A percentile compares a stretch with the other conserved stretches of the same genome.
phyloP scores from a whole-genome alignment of 1,284 basidiomycete genomes.

The Takashimella koratensis region DNA sequence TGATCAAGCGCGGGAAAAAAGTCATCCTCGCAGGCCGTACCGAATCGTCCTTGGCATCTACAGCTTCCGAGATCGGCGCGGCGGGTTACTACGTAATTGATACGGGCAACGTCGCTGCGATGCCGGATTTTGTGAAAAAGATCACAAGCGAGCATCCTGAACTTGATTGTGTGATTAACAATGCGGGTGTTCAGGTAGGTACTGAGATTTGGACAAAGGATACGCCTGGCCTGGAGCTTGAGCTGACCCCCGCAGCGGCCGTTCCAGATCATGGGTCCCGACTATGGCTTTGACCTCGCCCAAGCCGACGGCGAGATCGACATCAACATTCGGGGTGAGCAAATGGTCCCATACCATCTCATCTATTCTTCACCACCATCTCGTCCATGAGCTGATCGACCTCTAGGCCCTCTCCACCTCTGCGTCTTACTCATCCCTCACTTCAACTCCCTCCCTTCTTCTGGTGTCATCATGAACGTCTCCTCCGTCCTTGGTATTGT shows the following conservation, averaged over 20 bases:
- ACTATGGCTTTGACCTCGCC: constrained; percentile 26
- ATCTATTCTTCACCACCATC: constrained; percentile 6
- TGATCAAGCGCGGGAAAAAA: constrained; percentile 43
- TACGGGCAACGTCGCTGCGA: constrained; percentile 36
- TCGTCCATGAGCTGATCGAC: neutral
- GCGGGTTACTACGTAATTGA: constrained; percentile 46
- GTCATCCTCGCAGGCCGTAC: constrained; percentile 47
- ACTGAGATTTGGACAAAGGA: no score
- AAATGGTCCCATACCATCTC: no score
- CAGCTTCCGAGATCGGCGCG: constrained; percentile 36
- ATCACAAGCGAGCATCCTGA: constrained; percentile 46
- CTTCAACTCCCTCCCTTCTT: constrained; percentile 1
- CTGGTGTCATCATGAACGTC: constrained; percentile 61
- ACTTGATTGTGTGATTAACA: constrained; percentile 49
- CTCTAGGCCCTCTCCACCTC: neutral
- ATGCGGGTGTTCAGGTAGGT: constrained; percentile 50
- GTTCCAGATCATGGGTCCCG: constrained; percentile 19
- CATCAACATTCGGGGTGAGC: constrained; percentile 30
- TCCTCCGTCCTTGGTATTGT: constrained; percentile 99
- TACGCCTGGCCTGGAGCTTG: no score
- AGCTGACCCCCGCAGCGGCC: no score
- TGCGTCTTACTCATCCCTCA: neutral
- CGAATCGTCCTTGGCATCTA: constrained; percentile 38
- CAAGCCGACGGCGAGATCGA: constrained; percentile 29
- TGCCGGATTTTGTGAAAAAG: constrained; percentile 36